A percentile compares a stretch with the other conserved stretches of the same genome.
Conservation (phyloP, 1,284 basidiomycete species). For the Malassezia restricta region DNA sequence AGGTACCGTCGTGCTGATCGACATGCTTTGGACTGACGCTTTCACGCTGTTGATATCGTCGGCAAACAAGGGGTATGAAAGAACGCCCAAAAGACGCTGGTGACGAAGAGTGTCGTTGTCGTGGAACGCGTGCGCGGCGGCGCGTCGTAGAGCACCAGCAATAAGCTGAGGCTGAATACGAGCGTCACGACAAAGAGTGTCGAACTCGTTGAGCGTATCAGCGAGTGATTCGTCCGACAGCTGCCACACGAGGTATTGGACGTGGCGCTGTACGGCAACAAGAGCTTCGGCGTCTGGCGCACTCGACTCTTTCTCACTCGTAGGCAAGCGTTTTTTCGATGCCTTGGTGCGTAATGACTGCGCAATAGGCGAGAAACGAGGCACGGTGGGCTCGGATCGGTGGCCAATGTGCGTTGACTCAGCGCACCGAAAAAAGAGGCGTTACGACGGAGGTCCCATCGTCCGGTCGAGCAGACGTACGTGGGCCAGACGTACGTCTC, state of each 20-base stretch:
- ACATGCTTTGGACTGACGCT: background rate
- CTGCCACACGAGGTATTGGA: slow-evolving; percentile 10
- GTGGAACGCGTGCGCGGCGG: background rate
- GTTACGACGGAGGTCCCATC: too few species aligned
- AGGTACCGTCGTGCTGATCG: background rate
- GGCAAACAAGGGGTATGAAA: too few species aligned
- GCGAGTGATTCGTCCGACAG: background rate
- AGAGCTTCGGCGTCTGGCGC: slow-evolving; percentile 44
- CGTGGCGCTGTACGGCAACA: slow-evolving; percentile 59
- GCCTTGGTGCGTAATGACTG: slow-evolving; percentile 18
- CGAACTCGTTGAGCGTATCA: slow-evolving; percentile 7
- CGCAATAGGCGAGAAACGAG: slow-evolving; percentile 22
- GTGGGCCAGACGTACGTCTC: too few species aligned
- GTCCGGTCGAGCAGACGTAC: too few species aligned
- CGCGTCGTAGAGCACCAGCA: background rate
- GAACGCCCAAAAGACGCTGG: too few species aligned
- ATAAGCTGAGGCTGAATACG: background rate
- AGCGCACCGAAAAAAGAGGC: too few species aligned
- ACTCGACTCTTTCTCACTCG: background rate
- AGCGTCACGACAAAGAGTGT: slow-evolving; percentile 1
- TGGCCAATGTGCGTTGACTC: too few species aligned
- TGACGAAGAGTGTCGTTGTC: too few species aligned
- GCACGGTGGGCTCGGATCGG: slow-evolving; percentile 2
- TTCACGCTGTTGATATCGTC: too few species aligned
- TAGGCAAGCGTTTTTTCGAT: background rate